Conservation (phyloP, 2,329 filamentous ascomycete genomes). For the Rutstroemia sp. region DNA sequence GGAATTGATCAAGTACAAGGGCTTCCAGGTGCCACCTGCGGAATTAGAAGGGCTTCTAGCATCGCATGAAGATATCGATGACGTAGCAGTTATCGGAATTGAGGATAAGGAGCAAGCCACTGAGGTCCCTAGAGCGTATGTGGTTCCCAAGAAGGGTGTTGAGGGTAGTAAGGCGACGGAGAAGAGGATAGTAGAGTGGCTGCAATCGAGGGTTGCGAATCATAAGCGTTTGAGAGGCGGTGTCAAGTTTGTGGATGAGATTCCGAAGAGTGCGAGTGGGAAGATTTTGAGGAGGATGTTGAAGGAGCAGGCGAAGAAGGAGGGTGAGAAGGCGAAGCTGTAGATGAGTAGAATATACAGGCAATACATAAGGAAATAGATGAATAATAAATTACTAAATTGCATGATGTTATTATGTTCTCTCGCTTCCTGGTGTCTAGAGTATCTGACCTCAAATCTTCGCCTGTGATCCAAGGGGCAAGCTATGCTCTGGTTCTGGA, state of each 20-base stretch:
- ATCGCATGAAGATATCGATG: constrained; percentile 38
- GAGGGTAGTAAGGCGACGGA: constrained; percentile 21
- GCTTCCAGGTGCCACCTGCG: constrained; percentile 63
- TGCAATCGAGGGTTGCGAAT: constrained; percentile 50
- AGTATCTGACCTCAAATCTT: too few relatives aligned
- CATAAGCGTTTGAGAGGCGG: constrained; percentile 67
- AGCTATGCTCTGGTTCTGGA: too few relatives aligned
- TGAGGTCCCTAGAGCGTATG: constrained; percentile 60
- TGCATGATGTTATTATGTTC: too few relatives aligned
- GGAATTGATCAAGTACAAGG: constrained; percentile 58
- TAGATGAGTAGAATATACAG: background rate
- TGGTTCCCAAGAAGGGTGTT: constrained; percentile 38
- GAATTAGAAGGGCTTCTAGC: constrained; percentile 48
- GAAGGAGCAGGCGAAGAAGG: constrained; percentile 33
- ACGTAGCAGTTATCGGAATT: constrained; percentile 57
- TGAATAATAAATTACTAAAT: too few relatives aligned
- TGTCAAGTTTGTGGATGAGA: constrained; percentile 53
- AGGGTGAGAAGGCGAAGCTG: constrained; percentile 14
- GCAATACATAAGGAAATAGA: background rate
- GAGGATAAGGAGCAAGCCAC: constrained; percentile 54
- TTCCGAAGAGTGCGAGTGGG: constrained; percentile 60
- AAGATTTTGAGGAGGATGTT: constrained; percentile 43
- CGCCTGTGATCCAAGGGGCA: too few relatives aligned
- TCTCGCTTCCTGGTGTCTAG: too few relatives aligned
- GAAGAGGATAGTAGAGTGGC: constrained; percentile 46